Conservation (phyloP, 179 eudicot species). For the Silene noctiflora region DNA sequence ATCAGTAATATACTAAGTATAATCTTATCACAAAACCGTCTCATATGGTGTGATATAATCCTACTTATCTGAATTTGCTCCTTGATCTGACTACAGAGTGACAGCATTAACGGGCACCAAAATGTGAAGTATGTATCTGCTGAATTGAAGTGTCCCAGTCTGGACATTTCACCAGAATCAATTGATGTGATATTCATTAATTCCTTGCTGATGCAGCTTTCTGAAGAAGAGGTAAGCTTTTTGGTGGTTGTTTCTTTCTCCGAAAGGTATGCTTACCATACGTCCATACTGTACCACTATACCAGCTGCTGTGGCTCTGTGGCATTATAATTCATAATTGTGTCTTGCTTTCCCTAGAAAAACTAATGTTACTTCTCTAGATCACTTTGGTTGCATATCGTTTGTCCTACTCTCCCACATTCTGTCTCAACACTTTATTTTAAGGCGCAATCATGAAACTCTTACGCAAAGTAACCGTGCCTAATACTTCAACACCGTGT, state of each 20-base stretch:
- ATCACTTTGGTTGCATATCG: too few relatives aligned
- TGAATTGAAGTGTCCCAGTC: constrained; percentile 69
- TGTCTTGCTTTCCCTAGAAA: not conserved
- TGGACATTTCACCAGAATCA: constrained; percentile 59
- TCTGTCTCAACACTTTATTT: too few relatives aligned
- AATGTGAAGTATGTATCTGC: constrained; percentile 85
- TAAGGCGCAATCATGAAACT: too few relatives aligned
- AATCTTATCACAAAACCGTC: not conserved
- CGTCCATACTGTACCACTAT: too few relatives aligned
- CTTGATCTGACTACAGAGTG: constrained; percentile 53
- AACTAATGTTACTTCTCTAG: too few relatives aligned
- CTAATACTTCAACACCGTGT: too few relatives aligned
- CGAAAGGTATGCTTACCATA: not conserved
- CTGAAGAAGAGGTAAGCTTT: constrained; percentile 69
- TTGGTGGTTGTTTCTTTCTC: not conserved
- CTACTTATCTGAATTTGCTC: not conserved
- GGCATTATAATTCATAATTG: not conserved
- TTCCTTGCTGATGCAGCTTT: constrained; percentile 85
- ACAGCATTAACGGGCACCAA: constrained; percentile 52
- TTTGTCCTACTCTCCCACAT: not conserved
- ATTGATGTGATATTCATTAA: constrained; percentile 79
- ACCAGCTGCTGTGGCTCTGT: not conserved
- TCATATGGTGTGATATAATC: not conserved
- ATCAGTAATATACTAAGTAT: not conserved
- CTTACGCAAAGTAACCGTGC: too few relatives aligned